Percentiles rank a stretch among this genome's conserved stretches.
Conservation (phyloP, 1,284 basidiomycete species). For the Hemileia vastatrix region DNA sequence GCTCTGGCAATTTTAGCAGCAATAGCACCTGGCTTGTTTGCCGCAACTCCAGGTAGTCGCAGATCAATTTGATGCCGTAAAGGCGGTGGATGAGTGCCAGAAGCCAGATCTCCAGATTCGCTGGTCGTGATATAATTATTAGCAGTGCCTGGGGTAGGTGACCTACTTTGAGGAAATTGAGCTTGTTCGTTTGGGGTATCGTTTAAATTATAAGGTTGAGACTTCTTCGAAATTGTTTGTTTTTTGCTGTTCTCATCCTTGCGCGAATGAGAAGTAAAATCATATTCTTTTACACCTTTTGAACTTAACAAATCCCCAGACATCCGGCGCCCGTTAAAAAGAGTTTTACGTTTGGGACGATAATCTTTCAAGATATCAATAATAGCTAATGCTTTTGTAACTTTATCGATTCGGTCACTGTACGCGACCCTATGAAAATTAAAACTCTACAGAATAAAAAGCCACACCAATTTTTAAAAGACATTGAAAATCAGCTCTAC, state of each 20-base stretch:
- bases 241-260: background rate
- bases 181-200: background rate
- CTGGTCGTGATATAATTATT: too few species aligned
- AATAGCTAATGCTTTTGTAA: slow-evolving; percentile 53
- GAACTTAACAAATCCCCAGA: background rate
- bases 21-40: slow-evolving; percentile 22
- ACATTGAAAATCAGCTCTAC: slow-evolving; percentile 37
- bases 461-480: background rate
- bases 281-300: background rate
- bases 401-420: slow-evolving; percentile 58
- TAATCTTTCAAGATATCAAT: slow-evolving; percentile 63
- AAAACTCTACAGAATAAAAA: slow-evolving; percentile 4
- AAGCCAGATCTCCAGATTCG: too few species aligned
- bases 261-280: background rate
- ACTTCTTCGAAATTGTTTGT: background rate
- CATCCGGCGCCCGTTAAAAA: background rate
- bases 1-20: slow-evolving; percentile 27
- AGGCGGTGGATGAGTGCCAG: too few species aligned
- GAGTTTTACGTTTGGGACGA: slow-evolving; percentile 52
- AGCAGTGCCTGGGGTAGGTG: background rate
- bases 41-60: too few species aligned
- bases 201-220: background rate
- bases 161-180: background rate
- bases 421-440: slow-evolving; percentile 64
- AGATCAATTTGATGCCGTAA: too few species aligned